Evolutionary conservation across 208 protist species (phyloP).

Genomic region (Trypanosoma vivax): DNA sequence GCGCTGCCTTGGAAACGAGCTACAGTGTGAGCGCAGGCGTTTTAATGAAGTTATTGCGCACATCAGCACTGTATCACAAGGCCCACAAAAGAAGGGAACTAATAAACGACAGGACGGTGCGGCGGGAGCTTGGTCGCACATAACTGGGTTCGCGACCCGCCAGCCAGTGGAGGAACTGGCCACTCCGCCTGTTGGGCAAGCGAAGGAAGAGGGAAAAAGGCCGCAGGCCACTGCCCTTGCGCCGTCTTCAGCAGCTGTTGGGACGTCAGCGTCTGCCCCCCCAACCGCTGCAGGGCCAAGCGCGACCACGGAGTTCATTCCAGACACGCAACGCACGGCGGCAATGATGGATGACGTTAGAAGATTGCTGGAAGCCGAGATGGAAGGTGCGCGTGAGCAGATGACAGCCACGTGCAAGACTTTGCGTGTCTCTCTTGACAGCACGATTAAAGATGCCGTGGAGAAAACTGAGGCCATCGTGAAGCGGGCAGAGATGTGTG

Average conservation of each 20-base stretch:
- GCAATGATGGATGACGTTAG: neutral
- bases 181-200: too few relatives aligned
- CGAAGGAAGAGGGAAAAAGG: too few relatives aligned
- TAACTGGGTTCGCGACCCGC: too few relatives aligned
- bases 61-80: neutral
- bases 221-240: too few relatives aligned
- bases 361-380: neutral
- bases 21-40: slow-evolving; percentile 40
- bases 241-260: too few relatives aligned
- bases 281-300: too few relatives aligned
- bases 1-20: slow-evolving; percentile 40
- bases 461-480: slow-evolving; percentile 4
- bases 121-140: neutral
- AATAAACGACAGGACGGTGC: neutral
- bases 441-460: neutral
- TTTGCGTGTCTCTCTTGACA: slow-evolving; percentile 2
- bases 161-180: too few relatives aligned
- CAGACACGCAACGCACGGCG: too few relatives aligned
- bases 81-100: slow-evolving; percentile 15
- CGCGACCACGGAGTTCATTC: too few relatives aligned
- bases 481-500: neutral
- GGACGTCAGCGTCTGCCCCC: too few relatives aligned
- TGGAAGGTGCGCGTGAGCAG: slow-evolving; percentile 3
- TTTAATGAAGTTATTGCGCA: slow-evolving; percentile 9
- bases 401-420: slow-evolving; percentile 2